phyloP scores from a whole-genome alignment of 108 stramenopile species.

The Mediolabrus comicus region DNA sequence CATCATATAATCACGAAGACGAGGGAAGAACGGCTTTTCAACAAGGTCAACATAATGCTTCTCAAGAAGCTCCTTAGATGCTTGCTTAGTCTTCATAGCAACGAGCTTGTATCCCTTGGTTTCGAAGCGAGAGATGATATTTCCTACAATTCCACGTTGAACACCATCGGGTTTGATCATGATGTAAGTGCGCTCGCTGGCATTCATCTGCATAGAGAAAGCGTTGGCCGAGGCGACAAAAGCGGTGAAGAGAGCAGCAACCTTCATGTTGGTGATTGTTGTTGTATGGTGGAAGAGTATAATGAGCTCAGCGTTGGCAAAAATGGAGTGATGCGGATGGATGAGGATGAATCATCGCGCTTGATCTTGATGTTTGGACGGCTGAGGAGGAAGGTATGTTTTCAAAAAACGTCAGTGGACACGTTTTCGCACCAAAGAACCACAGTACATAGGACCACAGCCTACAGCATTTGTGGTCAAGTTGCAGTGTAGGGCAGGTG shows the following conservation, averaged over 20 bases:
- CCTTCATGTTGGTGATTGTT: constrained; percentile 26
- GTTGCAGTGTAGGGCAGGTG: too few relatives aligned
- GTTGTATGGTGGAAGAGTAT: background rate
- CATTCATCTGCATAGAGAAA: constrained; percentile 53
- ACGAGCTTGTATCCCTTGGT: constrained; percentile 91
- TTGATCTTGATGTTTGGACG: too few relatives aligned
- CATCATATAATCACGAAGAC: constrained; percentile 91
- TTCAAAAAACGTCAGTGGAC: background rate
- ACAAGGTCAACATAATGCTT: constrained; percentile 90
- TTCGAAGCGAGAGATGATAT: constrained; percentile 90
- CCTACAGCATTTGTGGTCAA: too few relatives aligned
- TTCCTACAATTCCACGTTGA: constrained; percentile 89
- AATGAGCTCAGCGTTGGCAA: background rate
- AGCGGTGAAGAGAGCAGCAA: constrained; percentile 27
- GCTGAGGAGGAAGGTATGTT: background rate
- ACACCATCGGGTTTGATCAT: constrained; percentile 91
- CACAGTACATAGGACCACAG: too few relatives aligned
- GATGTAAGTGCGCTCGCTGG: constrained; percentile 79
- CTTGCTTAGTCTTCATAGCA: constrained; percentile 89
- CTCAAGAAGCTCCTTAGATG: constrained; percentile 83
- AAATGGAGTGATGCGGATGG: background rate
- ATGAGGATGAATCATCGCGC: background rate
- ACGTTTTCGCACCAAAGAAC: background rate
- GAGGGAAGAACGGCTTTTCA: constrained; percentile 93
- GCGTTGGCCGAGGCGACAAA: constrained; percentile 37